Conservation (phyloP, 2,329 filamentous ascomycete genomes). For the Exophiala spinifera region DNA sequence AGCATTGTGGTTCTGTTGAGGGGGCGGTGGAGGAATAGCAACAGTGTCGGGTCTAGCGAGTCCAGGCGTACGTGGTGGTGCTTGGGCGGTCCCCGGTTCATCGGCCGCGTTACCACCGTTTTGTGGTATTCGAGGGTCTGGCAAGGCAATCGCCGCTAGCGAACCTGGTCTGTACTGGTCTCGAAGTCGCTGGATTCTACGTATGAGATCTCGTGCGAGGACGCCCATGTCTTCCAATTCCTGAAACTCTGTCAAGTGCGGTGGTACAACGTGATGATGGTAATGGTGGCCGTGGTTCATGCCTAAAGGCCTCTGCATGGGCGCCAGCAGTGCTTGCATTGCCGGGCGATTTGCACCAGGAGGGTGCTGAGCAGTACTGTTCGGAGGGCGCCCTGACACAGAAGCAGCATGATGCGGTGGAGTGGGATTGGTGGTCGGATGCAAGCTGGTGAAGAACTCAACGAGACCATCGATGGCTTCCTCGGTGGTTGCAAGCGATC, state of each 20-base stretch:
- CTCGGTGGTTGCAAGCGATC: constrained; percentile 1
- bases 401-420: neutral
- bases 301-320: neutral
- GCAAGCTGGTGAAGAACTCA: constrained; percentile 24
- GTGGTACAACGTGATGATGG: neutral
- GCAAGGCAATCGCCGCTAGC: constrained; percentile 25
- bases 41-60: too few relatives aligned
- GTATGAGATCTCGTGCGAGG: constrained; percentile 25
- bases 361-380: constrained; percentile 1
- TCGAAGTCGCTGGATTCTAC: constrained; percentile 25
- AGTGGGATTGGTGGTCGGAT: constrained; percentile 1
- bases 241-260: constrained; percentile 20
- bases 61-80: too few relatives aligned
- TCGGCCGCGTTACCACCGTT: too few relatives aligned
- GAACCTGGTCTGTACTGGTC: constrained; percentile 28
- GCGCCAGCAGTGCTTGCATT: neutral
- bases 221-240: constrained; percentile 27
- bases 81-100: too few relatives aligned
- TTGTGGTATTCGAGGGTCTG: constrained; percentile 21
- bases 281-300: neutral
- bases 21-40: too few relatives aligned
- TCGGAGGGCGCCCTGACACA: neutral
- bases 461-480: constrained; percentile 24
- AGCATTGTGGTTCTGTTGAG: too few relatives aligned
- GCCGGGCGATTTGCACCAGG: neutral